Evolutionary conservation across 768 basidiomycete genomes (phyloP), one percentile per base, ranked within the genome.

Genomic region (Russula compacta): DNA sequence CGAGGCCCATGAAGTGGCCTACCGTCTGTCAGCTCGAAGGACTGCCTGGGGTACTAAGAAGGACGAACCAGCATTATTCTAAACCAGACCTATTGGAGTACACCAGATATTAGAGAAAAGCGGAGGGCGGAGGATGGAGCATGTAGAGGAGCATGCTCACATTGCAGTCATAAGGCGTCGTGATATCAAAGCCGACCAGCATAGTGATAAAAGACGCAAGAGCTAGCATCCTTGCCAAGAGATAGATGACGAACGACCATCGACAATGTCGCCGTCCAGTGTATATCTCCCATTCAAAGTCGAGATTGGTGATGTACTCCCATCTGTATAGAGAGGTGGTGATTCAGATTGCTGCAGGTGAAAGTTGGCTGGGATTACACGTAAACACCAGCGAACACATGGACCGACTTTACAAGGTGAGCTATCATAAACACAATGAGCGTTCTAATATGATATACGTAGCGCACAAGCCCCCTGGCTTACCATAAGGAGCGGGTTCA

Each of bases 261-360:
- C 21, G 51, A 43, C 59, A 61, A 24, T 40, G 63, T 39, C 63
- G 48, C 29, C 17, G 48, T 10, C 59, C 53, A 7, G 63, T 61
- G 53, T 52, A 61, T 53, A 64, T 36, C 36, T 64, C 58, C 62
- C 58, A 63, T n/a, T 59, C 59, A 17, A 64, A 64, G 43, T 42
- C 49, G 12, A 64, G 53, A 24, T 50, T 60, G 24, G 53, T 64
- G 49, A 64, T n/a, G 21, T 36, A 56, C 11, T 64, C 63, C 59
- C 63, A 64, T 9, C 62, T 63, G 14, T 19, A 21, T 14, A 15
- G 35, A 8, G 14, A 7, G 12, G 35, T 24, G 12, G 35, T 24
- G n/a, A 29, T 53, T 7, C 43, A 49, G 32, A 36, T 2, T 21
- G 36, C n/a, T 11, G 10, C 6, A 11, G 29, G 10, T 29, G 15